These are phyloP conservation scores for Phytophthora sansomeana DNA, from an alignment of 352 stramenopile species.

Conservation along the genomic window DNA sequence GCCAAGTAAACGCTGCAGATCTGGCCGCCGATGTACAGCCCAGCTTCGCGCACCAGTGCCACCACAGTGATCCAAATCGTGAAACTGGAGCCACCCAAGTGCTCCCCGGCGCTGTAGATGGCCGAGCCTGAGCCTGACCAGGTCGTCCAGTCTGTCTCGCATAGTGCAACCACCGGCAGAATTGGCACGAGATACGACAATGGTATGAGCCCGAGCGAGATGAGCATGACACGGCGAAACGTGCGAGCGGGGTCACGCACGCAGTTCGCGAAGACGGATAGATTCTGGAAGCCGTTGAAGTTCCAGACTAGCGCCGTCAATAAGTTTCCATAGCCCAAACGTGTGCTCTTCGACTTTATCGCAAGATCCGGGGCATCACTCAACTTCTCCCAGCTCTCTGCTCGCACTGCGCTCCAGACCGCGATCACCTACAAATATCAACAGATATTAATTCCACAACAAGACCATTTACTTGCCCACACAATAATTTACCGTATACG, in stretches of 20 bases:
- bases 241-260: constrained; percentile 44
- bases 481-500: constrained; percentile 43
- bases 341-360: constrained; percentile 20
- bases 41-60: constrained; percentile 45
- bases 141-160: constrained; percentile 51
- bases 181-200: constrained; percentile 59
- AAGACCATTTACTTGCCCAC: no score
- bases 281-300: constrained; percentile 66
- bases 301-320: constrained; percentile 56
- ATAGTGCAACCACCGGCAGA: constrained; percentile 40
- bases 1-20: constrained; percentile 62
- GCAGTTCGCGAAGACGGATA: constrained; percentile 58
- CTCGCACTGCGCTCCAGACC: constrained; percentile 45
- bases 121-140: constrained; percentile 47
- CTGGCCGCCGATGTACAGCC: constrained; percentile 56
- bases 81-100: constrained; percentile 45
- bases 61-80: constrained; percentile 43
- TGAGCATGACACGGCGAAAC: constrained; percentile 55
- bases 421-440: constrained; percentile 33
- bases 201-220: constrained; percentile 46
- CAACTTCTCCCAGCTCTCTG: constrained; percentile 47
- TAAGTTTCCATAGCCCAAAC: constrained; percentile 34
- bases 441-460: no score
- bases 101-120: constrained; percentile 42
- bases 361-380: constrained; percentile 33